These are phyloP conservation scores for Triticum dicoccoides DNA, from an alignment of 176 grass and related monocot species.

Conservation along the genomic window DNA sequence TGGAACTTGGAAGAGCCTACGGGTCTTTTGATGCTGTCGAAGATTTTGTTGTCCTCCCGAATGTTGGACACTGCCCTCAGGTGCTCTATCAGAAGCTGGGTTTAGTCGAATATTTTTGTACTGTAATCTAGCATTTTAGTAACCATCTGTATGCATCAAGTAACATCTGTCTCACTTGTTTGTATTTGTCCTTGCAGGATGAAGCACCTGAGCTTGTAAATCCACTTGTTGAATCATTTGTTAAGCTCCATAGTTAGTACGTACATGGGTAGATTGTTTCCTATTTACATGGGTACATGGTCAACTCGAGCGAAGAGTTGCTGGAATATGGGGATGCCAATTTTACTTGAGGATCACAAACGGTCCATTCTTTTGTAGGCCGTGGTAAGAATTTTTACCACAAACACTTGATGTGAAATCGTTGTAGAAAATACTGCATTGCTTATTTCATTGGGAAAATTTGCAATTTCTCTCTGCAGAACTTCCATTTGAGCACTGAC, in stretches of 20 bases:
- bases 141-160: not conserved
- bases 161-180: conserved; percentile 27
- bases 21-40: conserved; percentile 68
- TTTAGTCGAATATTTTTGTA: not conserved
- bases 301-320: not conserved
- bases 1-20: conserved; percentile 86
- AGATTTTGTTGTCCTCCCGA: conserved; percentile 84
- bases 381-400: not conserved
- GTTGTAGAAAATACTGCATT: not conserved
- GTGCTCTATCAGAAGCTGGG: conserved; percentile 27
- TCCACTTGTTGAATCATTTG: conserved; percentile 73
- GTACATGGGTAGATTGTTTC: conserved; percentile 22
- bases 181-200: conserved; percentile 53
- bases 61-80: conserved; percentile 97
- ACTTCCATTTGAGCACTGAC: not conserved
- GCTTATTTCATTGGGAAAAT: not conserved
- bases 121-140: not conserved
- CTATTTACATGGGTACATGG: not conserved
- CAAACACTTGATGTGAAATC: not conserved
- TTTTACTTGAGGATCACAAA: not conserved
- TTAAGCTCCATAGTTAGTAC: conserved; percentile 57
- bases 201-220: conserved; percentile 91
- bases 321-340: not conserved
- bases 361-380: not conserved
- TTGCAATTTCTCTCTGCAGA: not conserved